These are phyloP conservation scores for Yamadazyma taylorii DNA, from an alignment of 1,139 yeast species.

Conservation along the genomic window DNA sequence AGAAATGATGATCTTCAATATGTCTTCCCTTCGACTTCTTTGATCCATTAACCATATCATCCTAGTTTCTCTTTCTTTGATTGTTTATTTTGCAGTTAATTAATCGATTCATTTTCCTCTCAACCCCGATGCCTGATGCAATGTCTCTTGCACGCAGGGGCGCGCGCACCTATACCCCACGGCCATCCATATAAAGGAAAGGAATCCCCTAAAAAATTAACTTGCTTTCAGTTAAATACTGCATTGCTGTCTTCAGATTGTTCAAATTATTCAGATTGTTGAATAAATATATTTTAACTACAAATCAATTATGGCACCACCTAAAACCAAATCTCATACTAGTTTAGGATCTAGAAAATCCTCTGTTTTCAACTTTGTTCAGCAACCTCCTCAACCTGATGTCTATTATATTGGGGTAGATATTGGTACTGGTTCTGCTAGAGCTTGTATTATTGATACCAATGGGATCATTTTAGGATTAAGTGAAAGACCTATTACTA, in stretches of 20 bases:
- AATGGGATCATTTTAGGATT: conserved; percentile 80
- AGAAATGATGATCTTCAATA: no score
- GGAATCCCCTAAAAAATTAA: conserved; percentile 1
- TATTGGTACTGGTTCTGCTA: conserved; percentile 96
- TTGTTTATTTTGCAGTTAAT: no score
- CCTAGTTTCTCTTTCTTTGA: no score
- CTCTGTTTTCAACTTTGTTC: conserved; percentile 38
- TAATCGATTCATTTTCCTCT: no score
- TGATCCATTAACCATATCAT: no score
- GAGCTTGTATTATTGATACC: conserved; percentile 88
- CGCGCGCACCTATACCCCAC: not conserved
- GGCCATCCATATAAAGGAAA: not conserved
- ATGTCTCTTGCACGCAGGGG: no score
- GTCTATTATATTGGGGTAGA: conserved; percentile 87
- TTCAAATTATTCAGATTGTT: not conserved
- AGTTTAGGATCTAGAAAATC: conserved; percentile 42
- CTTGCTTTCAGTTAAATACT: not conserved
- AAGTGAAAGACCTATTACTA: conserved; percentile 73
- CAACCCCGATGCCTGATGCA: no score
- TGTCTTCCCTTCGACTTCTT: no score
- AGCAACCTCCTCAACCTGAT: conserved; percentile 45
- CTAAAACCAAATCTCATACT: conserved; percentile 29
- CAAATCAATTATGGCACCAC: not conserved
- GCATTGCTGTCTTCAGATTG: not conserved
- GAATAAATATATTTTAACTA: no score